These are phyloP conservation scores for Pichia insulana DNA, from an alignment of 805 yeast genomes.

Conservation along the genomic window DNA sequence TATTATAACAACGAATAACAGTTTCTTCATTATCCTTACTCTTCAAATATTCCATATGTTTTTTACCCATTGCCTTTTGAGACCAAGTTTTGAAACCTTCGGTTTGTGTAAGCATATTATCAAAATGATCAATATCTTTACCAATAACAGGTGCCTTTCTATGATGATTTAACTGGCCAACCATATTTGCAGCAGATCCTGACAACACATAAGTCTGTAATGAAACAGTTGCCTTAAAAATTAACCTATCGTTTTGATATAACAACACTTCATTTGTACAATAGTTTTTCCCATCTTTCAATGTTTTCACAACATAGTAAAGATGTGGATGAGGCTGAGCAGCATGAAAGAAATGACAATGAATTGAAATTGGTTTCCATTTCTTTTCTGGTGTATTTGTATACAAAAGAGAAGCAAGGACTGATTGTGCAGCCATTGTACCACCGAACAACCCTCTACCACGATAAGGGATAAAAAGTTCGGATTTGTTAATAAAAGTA, in stretches of 20 bases:
- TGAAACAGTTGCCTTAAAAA: conserved; percentile 44
- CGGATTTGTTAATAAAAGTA: conserved; percentile 19
- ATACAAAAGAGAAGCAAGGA: conserved; percentile 49
- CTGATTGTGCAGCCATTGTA: conserved; percentile 55
- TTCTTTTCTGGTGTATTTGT: conserved; percentile 27
- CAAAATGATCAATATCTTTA: conserved; percentile 21
- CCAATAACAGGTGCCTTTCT: conserved; percentile 23
- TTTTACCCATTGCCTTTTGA: conserved; percentile 15
- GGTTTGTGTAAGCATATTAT: conserved; percentile 22
- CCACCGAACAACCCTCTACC: conserved; percentile 71
- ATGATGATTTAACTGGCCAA: conserved; percentile 25
- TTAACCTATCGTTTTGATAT: conserved; percentile 42
- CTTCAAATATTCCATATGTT: conserved; percentile 19
- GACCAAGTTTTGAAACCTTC: conserved; percentile 25
- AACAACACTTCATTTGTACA: conserved; percentile 47
- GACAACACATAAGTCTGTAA: conserved; percentile 29
- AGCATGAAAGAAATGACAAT: conserved; percentile 50
- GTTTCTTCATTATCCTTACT: conserved; percentile 14
- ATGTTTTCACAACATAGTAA: conserved; percentile 42
- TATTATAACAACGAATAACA: conserved; percentile 21
- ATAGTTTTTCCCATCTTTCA: conserved; percentile 46
- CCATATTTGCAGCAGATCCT: conserved; percentile 26
- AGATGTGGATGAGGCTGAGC: conserved; percentile 41
- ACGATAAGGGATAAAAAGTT: conserved; percentile 35
- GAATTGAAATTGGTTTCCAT: conserved; percentile 52